These are phyloP conservation scores for Solanum peruvianum DNA, from an alignment of 257 asterid genomes.

Conservation along the genomic window DNA sequence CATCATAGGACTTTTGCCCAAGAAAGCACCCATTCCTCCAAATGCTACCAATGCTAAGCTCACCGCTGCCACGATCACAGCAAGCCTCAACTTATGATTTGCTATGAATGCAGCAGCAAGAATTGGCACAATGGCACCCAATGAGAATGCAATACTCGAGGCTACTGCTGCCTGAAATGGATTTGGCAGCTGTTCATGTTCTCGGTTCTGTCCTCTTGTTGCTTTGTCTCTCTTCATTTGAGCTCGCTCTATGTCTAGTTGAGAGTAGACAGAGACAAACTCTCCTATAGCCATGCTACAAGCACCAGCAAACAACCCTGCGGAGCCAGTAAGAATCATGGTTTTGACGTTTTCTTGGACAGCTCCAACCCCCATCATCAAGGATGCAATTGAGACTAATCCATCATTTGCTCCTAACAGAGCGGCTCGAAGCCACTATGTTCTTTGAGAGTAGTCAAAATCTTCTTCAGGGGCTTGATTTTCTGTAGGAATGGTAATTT, in stretches of 20 bases:
- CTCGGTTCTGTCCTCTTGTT: not conserved
- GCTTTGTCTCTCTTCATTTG: conserved; percentile 36
- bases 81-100: conserved; percentile 29
- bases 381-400: conserved; percentile 47
- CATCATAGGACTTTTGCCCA: conserved; percentile 34
- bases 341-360: conserved; percentile 34
- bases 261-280: conserved; percentile 57
- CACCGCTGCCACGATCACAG: conserved; percentile 34
- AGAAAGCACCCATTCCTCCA: conserved; percentile 44
- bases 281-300: conserved; percentile 86
- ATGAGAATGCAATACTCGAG: conserved; percentile 43
- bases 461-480: conserved; percentile 15
- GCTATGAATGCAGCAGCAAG: conserved; percentile 47
- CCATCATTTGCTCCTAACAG: conserved; percentile 74
- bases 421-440: conserved; percentile 73
- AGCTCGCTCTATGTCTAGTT: conserved; percentile 46
- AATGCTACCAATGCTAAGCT: conserved; percentile 38
- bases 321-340: conserved; percentile 50
- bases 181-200: conserved; percentile 24
- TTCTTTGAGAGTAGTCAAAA: conserved; percentile 45
- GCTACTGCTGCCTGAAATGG: conserved; percentile 58
- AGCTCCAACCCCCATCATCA: conserved; percentile 72
- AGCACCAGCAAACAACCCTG: conserved; percentile 59
- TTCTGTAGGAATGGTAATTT: conserved; percentile 15
- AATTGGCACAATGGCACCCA: conserved; percentile 54